Percentiles rank a stretch among this genome's conserved stretches.
phyloP scores from a whole-genome alignment of 2,329 filamentous ascomycete genomes.

The Xenosphaeropsis pyriputrescens region DNA sequence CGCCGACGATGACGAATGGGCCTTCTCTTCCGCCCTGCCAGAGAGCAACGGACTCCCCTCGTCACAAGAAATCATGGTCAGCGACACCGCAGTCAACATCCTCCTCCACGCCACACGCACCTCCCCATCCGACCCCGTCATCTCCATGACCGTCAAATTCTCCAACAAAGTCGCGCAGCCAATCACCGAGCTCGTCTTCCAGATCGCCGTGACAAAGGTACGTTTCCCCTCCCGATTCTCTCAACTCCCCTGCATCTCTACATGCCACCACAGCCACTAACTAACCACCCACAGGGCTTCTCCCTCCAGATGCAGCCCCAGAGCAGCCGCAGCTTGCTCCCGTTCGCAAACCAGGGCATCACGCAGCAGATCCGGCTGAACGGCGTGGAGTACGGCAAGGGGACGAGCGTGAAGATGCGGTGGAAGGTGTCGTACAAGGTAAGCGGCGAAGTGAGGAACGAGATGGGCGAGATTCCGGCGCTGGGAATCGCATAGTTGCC shows the following conservation, averaged over 20 bases:
- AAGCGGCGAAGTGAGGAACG: conserved; percentile 49
- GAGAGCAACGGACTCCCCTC: conserved; percentile 28
- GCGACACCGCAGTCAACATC: conserved; percentile 56
- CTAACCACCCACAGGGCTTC: conserved; percentile 42
- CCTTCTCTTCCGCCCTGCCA: conserved; percentile 77
- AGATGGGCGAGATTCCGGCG: conserved; percentile 74
- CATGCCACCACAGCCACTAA: too few species aligned
- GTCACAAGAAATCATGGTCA: conserved; percentile 47
- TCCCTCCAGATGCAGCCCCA: conserved; percentile 74
- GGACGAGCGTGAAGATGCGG: conserved; percentile 71
- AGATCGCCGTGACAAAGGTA: conserved; percentile 89
- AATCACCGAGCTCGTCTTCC: conserved; percentile 72
- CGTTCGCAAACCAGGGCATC: conserved; percentile 61
- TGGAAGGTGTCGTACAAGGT: conserved; percentile 78
- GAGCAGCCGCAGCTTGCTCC: conserved; percentile 59
- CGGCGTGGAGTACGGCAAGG: conserved; percentile 54
- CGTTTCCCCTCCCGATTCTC: conserved; percentile 5
- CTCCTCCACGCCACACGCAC: conserved; percentile 57
- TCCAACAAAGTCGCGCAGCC: conserved; percentile 63
- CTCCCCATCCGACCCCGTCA: conserved; percentile 21
- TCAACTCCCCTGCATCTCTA: background rate
- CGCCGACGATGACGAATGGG: conserved; percentile 81
- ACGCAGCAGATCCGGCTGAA: conserved; percentile 70
- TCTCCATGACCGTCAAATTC: conserved; percentile 66
- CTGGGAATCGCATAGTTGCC: conserved; percentile 50